Evolutionary conservation across 225 moss, liverwort and hornwort species (phyloP).

Genomic region (Marchantia paleacea): DNA sequence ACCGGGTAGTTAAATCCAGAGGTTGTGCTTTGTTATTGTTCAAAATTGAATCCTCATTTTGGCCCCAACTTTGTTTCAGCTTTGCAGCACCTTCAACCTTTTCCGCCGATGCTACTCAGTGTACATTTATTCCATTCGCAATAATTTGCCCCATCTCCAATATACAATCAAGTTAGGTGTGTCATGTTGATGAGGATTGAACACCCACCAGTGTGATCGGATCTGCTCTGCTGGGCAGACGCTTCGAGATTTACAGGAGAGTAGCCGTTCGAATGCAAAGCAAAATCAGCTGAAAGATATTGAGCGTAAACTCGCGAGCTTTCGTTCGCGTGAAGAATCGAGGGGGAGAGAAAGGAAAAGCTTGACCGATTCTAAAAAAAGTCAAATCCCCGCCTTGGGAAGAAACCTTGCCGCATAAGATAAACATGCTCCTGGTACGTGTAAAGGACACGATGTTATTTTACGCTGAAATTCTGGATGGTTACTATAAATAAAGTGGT

Average conservation of each 20-base stretch:
- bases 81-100: background rate
- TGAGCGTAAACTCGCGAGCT: too few relatives aligned
- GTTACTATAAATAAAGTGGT: too few relatives aligned
- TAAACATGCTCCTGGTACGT: background rate
- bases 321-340: too few relatives aligned
- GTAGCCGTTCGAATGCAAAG: background rate
- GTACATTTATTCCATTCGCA: background rate
- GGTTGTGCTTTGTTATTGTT: too few relatives aligned
- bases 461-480: too few relatives aligned
- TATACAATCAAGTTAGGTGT: background rate
- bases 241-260: background rate
- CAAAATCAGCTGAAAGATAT: too few relatives aligned
- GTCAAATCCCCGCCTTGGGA: background rate
- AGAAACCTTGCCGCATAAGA: background rate
- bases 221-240: background rate
- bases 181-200: background rate
- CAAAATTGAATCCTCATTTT: background rate
- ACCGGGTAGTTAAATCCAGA: too few relatives aligned
- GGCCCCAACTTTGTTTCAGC: background rate
- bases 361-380: background rate
- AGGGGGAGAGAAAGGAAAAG: background rate
- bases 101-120: too few relatives aligned
- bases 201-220: background rate
- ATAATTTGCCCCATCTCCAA: background rate
- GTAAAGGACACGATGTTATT: too few relatives aligned